phyloP scores from a whole-genome alignment of 768 basidiomycete species.

The Hirschioporus abietinus region DNA sequence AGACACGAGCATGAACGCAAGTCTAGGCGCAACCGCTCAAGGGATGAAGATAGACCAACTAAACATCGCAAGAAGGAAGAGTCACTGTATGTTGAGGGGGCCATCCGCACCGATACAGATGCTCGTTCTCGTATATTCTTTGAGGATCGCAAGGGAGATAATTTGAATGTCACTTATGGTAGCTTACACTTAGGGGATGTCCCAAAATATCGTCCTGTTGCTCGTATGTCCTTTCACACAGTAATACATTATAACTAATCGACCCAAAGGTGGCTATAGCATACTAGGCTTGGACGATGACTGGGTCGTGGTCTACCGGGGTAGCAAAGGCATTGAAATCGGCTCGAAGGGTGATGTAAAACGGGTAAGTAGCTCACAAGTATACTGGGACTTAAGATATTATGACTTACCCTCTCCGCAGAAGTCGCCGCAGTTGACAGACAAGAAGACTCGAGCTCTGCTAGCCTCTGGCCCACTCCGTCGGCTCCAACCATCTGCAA shows the following conservation, averaged over 20 bases:
- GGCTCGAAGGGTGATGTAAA: constrained; percentile 39
- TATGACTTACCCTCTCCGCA: constrained; percentile 9
- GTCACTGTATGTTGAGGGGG: constrained; percentile 27
- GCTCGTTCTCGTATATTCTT: constrained; percentile 4
- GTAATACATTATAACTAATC: constrained; percentile 40
- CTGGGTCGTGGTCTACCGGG: constrained; percentile 41
- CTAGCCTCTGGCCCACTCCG: constrained; percentile 48
- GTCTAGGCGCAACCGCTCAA: constrained; percentile 9
- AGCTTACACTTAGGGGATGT: constrained; percentile 54
- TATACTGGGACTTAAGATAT: not conserved
- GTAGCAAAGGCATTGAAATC: constrained; percentile 54
- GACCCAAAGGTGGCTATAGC: constrained; percentile 49
- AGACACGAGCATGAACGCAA: constrained; percentile 13
- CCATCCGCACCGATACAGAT: not conserved
- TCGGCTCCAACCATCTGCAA: constrained; percentile 33
- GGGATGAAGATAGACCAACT: constrained; percentile 7
- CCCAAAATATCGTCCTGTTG: constrained; percentile 58
- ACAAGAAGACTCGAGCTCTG: constrained; percentile 48
- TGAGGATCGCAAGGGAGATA: constrained; percentile 50
- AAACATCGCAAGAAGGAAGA: constrained; percentile 24
- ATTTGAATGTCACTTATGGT: constrained; percentile 63
- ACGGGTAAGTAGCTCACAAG: not conserved
- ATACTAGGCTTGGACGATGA: constrained; percentile 56
- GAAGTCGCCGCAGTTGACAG: constrained; percentile 49
- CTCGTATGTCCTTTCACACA: constrained; percentile 38